Evolutionary conservation across 1,139 yeast species (phyloP).

Genomic region (Geotrichum australiense): DNA sequence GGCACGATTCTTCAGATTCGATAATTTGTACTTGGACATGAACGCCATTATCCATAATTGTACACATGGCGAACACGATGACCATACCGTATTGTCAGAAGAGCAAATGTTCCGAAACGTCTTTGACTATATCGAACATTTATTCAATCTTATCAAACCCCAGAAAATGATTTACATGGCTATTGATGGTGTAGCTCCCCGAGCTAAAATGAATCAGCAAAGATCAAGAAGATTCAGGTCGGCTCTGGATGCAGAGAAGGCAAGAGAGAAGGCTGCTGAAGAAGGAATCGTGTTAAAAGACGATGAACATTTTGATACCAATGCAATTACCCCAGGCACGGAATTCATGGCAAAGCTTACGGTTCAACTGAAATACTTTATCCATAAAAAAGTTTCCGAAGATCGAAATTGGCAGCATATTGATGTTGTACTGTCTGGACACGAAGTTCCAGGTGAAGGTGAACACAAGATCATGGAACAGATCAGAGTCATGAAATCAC

Average conservation of each 20-base stretch:
- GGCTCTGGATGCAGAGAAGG: slow-evolving; percentile 85
- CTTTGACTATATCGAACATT: slow-evolving; percentile 88
- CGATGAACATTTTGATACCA: slow-evolving; percentile 63
- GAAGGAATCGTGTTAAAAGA: slow-evolving; percentile 58
- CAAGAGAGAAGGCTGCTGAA: slow-evolving; percentile 54
- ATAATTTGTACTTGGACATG: slow-evolving; percentile 93
- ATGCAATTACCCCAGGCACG: slow-evolving; percentile 98
- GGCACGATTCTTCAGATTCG: slow-evolving; percentile 43
- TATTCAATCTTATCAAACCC: slow-evolving; percentile 83
- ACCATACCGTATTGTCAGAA: slow-evolving; percentile 50
- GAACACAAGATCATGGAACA: slow-evolving; percentile 97
- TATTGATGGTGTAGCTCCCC: slow-evolving; percentile 97
- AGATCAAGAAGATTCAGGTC: slow-evolving; percentile 90
- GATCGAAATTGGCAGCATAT: slow-evolving; percentile 90
- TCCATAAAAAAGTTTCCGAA: slow-evolving; percentile 72
- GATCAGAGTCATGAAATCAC: slow-evolving; percentile 78
- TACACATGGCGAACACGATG: slow-evolving; percentile 64
- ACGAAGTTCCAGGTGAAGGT: slow-evolving; percentile 98
- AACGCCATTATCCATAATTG: slow-evolving; percentile 77
- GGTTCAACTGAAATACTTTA: slow-evolving; percentile 76
- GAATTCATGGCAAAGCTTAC: slow-evolving; percentile 94
- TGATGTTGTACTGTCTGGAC: slow-evolving; percentile 84
- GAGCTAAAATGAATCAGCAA: slow-evolving; percentile 99
- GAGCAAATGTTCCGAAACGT: slow-evolving; percentile 92
- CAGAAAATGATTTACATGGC: slow-evolving; percentile 90